A percentile compares a stretch with the other conserved stretches of the same genome.
Conservation (phyloP, 768 basidiomycete genomes). For the Suillus sp. region DNA sequence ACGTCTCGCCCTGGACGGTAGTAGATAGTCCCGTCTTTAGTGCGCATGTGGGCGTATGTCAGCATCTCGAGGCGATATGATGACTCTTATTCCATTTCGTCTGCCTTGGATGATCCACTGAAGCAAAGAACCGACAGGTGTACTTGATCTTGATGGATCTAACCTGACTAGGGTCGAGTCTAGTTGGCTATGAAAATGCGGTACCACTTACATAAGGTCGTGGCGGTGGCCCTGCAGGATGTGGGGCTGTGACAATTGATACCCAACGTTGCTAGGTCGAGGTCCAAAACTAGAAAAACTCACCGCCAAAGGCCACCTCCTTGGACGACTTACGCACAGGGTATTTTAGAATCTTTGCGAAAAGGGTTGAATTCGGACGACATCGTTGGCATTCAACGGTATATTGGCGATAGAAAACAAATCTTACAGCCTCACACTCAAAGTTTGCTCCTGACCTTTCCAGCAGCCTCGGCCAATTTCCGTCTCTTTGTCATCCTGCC, state of each 20-base stretch:
- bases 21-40: not conserved
- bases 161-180: not conserved
- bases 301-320: not conserved
- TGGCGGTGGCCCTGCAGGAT: not conserved
- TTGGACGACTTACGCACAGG: too few species aligned
- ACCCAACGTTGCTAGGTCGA: too few species aligned
- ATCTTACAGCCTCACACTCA: not conserved
- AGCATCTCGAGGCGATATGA: not conserved
- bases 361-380: not conserved
- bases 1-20: not conserved
- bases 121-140: not conserved
- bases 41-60: not conserved
- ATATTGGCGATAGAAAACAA: not conserved
- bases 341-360: not conserved
- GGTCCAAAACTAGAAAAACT: not conserved
- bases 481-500: conserved; percentile 35
- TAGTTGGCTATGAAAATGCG: not conserved
- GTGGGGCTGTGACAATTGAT: not conserved
- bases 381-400: conserved; percentile 1
- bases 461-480: conserved; percentile 29
- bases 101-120: not conserved
- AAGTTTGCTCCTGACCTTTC: conserved; percentile 31
- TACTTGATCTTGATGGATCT: not conserved
- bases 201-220: not conserved
- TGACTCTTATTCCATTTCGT: not conserved